Evolutionary conservation across 345 rosid genomes (phyloP), one percentile per base, ranked within the genome.

Genomic region (Adansonia digitata): DNA sequence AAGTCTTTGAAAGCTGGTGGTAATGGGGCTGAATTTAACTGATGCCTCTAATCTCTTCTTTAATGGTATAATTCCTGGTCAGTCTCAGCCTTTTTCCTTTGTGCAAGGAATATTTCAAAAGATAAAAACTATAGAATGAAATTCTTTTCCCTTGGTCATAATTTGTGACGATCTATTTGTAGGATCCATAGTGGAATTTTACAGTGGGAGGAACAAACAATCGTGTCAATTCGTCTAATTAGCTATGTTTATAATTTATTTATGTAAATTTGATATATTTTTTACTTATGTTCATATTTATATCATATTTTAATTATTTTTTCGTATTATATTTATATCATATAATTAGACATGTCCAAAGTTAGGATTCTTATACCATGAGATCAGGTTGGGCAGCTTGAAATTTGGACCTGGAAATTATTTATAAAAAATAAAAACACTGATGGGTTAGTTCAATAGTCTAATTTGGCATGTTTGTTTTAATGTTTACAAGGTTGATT

Each of bases 161-260:
- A 24, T 29, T 29, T 69, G 72, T 15, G 2, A 48, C 22, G 52
- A 24, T 52, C 29, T 56, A 29, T n/a, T 40, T 73, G 68, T 34
- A 87, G 91, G 88, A 86, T 86, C 94, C 90, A 59, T 87, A 91
- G 93, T 87, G 94, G 91, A 86, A 90, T n/a, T 70, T 90, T 7
- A 88, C 90, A 0, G 94, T 84, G n/a, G 17, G 90, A 87, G 78
- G 91, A 87, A 69, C 91, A 86, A 79, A 91, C 93, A 7, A 86
- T 87, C 1, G 83, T 86, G 90, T 74, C 86, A 75, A 84, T 86
- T 66, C 93, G 87, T 77, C 82, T 89, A 46, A 86, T 85, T n/a
- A n/a, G n/a, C n/a, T n/a, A n/a, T n/a, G n/a, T n/a, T n/a, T n/a
- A n/a, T n/a, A n/a, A n/a, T n/a, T n/a, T n/a, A n/a, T n/a, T n/a